Evolutionary conservation across 2,329 filamentous ascomycete genomes (phyloP).

Genomic region (Neocatenulostroma microsporum): DNA sequence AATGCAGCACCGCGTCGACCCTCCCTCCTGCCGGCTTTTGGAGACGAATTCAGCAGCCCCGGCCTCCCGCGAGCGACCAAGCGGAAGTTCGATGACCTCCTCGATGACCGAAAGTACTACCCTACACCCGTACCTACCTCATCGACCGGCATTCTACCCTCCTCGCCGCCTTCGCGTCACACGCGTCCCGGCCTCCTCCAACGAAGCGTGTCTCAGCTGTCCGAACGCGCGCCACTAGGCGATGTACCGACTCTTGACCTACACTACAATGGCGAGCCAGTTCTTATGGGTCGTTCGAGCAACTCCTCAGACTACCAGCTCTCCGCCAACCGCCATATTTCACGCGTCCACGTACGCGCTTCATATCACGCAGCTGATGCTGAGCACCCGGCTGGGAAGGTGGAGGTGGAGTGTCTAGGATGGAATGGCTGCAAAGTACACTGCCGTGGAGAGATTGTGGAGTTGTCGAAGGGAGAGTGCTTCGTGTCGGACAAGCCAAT

Average conservation of each 20-base stretch:
- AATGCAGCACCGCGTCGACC: slow-evolving; percentile 35
- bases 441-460: slow-evolving; percentile 79
- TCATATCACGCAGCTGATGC: slow-evolving; percentile 65
- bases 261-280: slow-evolving; percentile 67
- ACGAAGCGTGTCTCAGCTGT: slow-evolving; percentile 55
- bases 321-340: slow-evolving; percentile 84
- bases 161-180: slow-evolving; percentile 57
- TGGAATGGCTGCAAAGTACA: slow-evolving; percentile 95
- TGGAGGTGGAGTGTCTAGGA: slow-evolving; percentile 84
- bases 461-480: slow-evolving; percentile 76
- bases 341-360: slow-evolving; percentile 85
- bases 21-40: slow-evolving; percentile 68
- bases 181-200: slow-evolving; percentile 46
- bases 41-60: slow-evolving; percentile 70
- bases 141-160: slow-evolving; percentile 82
- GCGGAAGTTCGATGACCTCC: slow-evolving; percentile 51
- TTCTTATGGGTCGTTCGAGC: slow-evolving; percentile 87
- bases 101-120: slow-evolving; percentile 56
- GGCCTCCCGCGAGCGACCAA: slow-evolving; percentile 58
- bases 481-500: slow-evolving; percentile 85
- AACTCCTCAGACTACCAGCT: slow-evolving; percentile 94
- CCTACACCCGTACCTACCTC: slow-evolving; percentile 92
- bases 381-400: slow-evolving; percentile 62
- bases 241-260: slow-evolving; percentile 77
- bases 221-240: slow-evolving; percentile 75